Evolutionary conservation across 169 alveolate genomes (phyloP).

Genomic region (Perkinsus olseni): DNA sequence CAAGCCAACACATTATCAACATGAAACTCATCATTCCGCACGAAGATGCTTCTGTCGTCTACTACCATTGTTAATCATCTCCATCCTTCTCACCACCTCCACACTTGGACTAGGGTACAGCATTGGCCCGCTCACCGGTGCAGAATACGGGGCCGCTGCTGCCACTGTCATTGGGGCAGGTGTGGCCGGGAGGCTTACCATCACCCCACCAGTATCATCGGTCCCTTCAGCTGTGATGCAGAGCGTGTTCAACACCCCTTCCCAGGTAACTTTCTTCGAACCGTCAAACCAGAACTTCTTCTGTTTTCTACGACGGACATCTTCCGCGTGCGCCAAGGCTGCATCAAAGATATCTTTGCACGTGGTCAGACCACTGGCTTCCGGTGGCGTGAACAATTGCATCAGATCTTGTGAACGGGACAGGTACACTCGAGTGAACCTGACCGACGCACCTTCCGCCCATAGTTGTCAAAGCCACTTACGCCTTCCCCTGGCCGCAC

Average conservation of each 20-base stretch:
- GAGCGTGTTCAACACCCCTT: neutral
- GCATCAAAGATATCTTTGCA: neutral
- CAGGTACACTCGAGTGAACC: neutral
- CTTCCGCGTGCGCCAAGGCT: neutral
- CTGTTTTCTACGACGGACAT: neutral
- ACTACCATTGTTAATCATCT: neutral
- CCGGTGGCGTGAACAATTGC: neutral
- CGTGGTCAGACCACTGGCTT: neutral
- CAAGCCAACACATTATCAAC: neutral
- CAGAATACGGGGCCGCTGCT: neutral
- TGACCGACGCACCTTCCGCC: neutral
- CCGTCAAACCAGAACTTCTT: neutral
- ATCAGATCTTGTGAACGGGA: neutral
- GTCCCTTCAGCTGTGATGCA: neutral
- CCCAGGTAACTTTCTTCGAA: neutral
- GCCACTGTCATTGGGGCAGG: neutral
- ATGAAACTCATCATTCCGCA: neutral
- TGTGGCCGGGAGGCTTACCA: neutral
- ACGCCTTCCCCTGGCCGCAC: neutral
- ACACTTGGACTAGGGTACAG: neutral
- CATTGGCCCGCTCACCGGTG: neutral
- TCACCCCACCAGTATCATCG: neutral
- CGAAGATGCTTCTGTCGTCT: neutral
- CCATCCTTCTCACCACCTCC: neutral
- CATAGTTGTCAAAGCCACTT: too few species aligned